phyloP scores from a whole-genome alignment of 176 grass and related monocot genomes.

The Triticum turgidum region DNA sequence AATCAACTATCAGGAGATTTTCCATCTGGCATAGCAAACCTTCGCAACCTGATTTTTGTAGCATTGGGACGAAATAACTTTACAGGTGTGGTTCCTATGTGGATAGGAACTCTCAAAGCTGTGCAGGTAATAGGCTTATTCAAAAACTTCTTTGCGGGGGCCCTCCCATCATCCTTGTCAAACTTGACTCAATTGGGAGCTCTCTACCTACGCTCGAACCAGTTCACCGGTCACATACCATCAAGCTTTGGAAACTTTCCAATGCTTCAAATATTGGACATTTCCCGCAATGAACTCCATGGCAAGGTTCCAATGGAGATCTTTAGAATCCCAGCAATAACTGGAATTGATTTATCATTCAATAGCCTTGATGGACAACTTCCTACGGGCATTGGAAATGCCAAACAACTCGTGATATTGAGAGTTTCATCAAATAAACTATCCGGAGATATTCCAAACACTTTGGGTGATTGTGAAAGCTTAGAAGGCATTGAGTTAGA shows the following conservation, averaged over 20 bases:
- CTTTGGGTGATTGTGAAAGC: not conserved
- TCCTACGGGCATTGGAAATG: too few relatives aligned
- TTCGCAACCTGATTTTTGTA: not conserved
- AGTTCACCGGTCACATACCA: too few relatives aligned
- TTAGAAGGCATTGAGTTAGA: not conserved
- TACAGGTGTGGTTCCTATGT: not conserved
- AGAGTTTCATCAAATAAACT: not conserved
- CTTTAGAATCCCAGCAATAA: too few relatives aligned
- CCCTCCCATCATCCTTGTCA: not conserved
- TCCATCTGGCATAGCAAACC: not conserved
- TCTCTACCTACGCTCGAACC: too few relatives aligned
- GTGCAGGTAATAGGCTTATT: not conserved
- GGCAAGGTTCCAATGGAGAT: too few relatives aligned
- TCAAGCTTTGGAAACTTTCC: too few relatives aligned
- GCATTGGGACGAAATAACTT: not conserved
- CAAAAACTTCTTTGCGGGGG: not conserved
- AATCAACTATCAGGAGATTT: not conserved
- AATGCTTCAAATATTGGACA: too few relatives aligned
- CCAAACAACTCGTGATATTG: too few relatives aligned
- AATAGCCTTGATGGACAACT: too few relatives aligned
- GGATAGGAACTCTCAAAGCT: not conserved
- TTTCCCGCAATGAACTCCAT: too few relatives aligned
- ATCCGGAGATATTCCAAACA: not conserved
- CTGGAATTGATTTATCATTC: too few relatives aligned
- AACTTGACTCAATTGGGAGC: not conserved